Conservation (phyloP, 495 filamentous ascomycete species). For the Neurospora sp. region DNA sequence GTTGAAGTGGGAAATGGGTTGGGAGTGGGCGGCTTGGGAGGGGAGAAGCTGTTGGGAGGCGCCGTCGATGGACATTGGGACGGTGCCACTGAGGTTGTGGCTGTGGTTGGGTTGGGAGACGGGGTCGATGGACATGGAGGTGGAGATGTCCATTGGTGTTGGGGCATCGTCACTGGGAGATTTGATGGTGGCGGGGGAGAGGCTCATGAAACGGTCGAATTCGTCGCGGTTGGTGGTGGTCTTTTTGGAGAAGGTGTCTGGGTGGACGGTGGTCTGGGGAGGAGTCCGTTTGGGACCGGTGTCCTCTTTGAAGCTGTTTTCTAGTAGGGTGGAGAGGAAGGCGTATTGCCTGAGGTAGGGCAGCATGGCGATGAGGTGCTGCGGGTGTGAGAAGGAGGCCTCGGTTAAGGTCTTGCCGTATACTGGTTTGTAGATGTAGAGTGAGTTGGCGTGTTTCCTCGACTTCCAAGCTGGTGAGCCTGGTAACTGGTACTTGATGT, state of each 20-base stretch:
- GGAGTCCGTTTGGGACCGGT: neutral
- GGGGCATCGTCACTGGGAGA: neutral
- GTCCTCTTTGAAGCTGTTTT: constrained; percentile 42
- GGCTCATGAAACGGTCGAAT: constrained; percentile 24
- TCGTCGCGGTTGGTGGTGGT: constrained; percentile 21
- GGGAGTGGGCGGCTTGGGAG: neutral
- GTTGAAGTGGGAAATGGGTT: neutral
- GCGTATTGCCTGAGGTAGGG: constrained; percentile 69
- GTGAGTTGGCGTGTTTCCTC: constrained; percentile 53
- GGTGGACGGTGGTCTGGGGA: neutral
- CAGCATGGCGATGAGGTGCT: constrained; percentile 68
- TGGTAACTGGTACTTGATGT: constrained; percentile 21
- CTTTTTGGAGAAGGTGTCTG: neutral
- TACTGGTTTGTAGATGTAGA: constrained; percentile 61
- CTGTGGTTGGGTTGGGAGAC: constrained; percentile 7
- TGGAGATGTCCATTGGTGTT: neutral
- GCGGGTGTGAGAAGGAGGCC: constrained; percentile 78
- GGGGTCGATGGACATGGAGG: neutral
- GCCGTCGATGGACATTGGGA: constrained; percentile 3
- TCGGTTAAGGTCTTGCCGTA: constrained; percentile 58
- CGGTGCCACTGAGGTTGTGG: constrained; percentile 39
- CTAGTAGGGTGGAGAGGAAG: constrained; percentile 52
- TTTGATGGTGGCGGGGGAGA: neutral
- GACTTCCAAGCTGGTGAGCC: constrained; percentile 29
- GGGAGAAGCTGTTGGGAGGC: neutral